Evolutionary conservation across 2,329 filamentous ascomycete genomes (phyloP), one percentile per base, ranked within the genome.

Genomic region (Talaromyces sp.): DNA sequence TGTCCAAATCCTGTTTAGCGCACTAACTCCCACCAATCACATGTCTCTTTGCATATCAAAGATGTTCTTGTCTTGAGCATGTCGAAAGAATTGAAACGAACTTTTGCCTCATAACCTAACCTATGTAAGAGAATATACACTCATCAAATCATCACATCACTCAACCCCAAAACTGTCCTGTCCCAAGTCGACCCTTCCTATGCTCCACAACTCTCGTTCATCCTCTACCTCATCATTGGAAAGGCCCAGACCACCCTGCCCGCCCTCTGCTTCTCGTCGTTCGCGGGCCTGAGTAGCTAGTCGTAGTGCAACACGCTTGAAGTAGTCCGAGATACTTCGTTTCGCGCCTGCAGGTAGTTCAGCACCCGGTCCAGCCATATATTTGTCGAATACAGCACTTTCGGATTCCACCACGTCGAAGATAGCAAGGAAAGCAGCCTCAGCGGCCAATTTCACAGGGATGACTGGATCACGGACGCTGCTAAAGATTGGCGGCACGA

Each of bases 321-420:
- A 98, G 81, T 99, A 99, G 77, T 99, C 95, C 66, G 89, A 86
- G 90, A 99, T 97, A 76, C 90, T 93, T 71, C 94, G 86, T 84
- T 96, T 95, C 19, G 88, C 88, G 47, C 87, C 89, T 0, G 91
- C 79, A 8, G 88, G 84, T 66, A 97, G 78, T 2, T 87, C 86
- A 60, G 86, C 85, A 5, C 86, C 87, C 1, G 89, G 83, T 0
- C 88, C 88, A 10, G 86, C 83, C 82, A 97, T 89, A 79, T 93
- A 98, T 79, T 93, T 93, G 72, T 97, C 93, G 76, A 97, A 98
- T 22, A 97, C 88, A 68, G 87, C 89, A 66, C 84, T 85, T 74
- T 97, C 95, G 68, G 93, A 90, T 53, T 97, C 92, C 1, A 93
- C 92, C 1, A 98, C 93, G 51, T 87, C 88, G 81, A 99, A 98